These are phyloP conservation scores for Fraxinus anomala DNA, from an alignment of 257 asterid genomes.

Conservation along the genomic window DNA sequence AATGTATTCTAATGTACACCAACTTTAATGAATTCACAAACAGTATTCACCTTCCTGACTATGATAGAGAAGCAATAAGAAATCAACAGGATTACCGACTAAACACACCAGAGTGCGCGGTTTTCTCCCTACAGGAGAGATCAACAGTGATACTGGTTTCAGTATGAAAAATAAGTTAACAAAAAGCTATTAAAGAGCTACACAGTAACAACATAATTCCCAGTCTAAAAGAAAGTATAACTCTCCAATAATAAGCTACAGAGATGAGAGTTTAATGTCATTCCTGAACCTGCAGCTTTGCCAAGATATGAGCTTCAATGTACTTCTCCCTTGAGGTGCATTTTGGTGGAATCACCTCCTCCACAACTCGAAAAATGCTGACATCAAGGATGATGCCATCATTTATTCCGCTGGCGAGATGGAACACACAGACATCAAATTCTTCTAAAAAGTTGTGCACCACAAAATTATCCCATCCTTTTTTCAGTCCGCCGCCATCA, in stretches of 20 bases:
- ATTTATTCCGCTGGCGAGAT: background rate
- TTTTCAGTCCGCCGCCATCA: conserved; percentile 30
- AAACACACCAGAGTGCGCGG: background rate
- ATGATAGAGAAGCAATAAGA: background rate
- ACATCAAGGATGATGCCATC: conserved; percentile 16
- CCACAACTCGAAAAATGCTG: conserved; percentile 29
- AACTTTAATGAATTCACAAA: background rate
- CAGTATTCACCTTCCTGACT: background rate
- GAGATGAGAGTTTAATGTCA: background rate
- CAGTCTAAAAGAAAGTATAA: background rate
- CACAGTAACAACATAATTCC: background rate
- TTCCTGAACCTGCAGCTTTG: background rate
- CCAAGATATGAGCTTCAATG: background rate
- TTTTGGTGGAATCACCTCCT: conserved; percentile 26
- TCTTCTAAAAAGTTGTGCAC: conserved; percentile 33
- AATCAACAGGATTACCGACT: background rate
- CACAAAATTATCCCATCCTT: conserved; percentile 44
- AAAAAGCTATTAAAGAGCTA: no score
- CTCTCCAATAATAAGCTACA: background rate
- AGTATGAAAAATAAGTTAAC: background rate
- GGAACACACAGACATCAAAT: conserved; percentile 38
- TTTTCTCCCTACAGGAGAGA: background rate
- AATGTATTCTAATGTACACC: background rate
- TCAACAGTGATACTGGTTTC: background rate
- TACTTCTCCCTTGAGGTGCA: background rate